A percentile compares a stretch with the other conserved stretches of the same genome.
Evolutionary conservation across 352 stramenopile species (phyloP).

Genomic region (Globisporangium sylvaticum): DNA sequence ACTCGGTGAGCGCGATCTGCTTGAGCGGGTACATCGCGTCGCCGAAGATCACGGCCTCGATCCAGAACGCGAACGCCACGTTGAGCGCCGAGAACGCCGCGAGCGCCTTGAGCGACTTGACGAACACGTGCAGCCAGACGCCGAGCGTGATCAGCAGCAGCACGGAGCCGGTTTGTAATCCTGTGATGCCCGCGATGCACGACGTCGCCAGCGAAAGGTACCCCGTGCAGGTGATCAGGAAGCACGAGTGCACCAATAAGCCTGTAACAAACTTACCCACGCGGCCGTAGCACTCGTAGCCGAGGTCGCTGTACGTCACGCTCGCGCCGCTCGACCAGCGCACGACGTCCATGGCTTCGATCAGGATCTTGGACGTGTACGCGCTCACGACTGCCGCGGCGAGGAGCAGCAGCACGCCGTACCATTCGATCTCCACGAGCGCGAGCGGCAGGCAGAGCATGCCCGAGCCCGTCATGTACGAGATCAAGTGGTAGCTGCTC

Average conservation of each 20-base stretch:
- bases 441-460: conserved; percentile 70
- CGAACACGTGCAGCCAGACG: conserved; percentile 67
- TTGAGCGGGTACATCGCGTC: conserved; percentile 82
- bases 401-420: conserved; percentile 55
- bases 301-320: conserved; percentile 70
- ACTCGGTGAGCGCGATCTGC: conserved; percentile 60
- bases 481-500: conserved; percentile 65
- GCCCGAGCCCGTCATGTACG: conserved; percentile 69
- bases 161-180: conserved; percentile 46
- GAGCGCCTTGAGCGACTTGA: conserved; percentile 55
- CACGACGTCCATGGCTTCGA: conserved; percentile 66
- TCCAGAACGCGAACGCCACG: conserved; percentile 76
- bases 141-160: conserved; percentile 46
- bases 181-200: conserved; percentile 61
- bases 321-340: conserved; percentile 57
- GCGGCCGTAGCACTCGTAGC: conserved; percentile 58
- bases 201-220: conserved; percentile 53
- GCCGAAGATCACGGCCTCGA: conserved; percentile 76
- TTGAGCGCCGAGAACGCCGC: conserved; percentile 64
- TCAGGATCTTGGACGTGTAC: conserved; percentile 64
- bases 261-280: conserved; percentile 36
- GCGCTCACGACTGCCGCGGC: conserved; percentile 44
- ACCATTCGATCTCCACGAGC: conserved; percentile 79
- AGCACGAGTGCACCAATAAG: conserved; percentile 48
- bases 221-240: conserved; percentile 56